Evolutionary conservation across 495 filamentous ascomycete genomes (phyloP), one percentile per base, ranked within the genome.

Genomic region (Xylaria curta): DNA sequence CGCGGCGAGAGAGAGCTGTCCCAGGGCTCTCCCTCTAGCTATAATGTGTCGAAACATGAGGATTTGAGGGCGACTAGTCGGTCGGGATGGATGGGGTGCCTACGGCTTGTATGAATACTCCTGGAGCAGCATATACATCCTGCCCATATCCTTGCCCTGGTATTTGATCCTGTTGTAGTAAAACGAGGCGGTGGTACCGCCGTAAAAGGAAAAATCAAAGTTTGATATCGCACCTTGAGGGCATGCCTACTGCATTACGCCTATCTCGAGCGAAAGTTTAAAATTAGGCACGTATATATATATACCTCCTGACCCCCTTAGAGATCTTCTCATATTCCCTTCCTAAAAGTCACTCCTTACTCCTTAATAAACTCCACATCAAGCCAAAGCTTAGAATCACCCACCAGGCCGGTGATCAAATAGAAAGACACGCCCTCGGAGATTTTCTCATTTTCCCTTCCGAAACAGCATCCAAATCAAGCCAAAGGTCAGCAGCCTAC

Each of bases 221-320:
- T 42, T 42, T 13, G 13, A 42, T 42, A 13, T 42, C 38, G 12
- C 1, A 42, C 38, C 38, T 42, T 42, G 10, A 42, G 38, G 38
- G 38, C 38, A 13, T 42, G 13, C 38, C 38, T 46, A 46, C 42
- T 46, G 15, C 42, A 46, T 46, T 49, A 49, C 46, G 46, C 19
- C 17, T 49, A 49, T 49, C 21, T 24, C 49, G 49, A 53, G 49
- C 49, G 21, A 53, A 53, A 26, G 21, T 60, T 60, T 60, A 60
- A 60, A 60, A 60, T 33, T 21, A 60, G 56, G 31, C 56, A 60
- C 19, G 33, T 58, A 33, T 42, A 42, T 60, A 60, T 60, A 60
- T n/a, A 60, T 36, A 36, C 31, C 26, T 38, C 17, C 56, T 60
- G 28, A 60, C 28, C 15, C 33, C 33, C 19, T 38, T 10, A 33